Percentiles rank a stretch among this genome's conserved stretches.
These are phyloP conservation scores for Cicer arietinum DNA, from an alignment of 306 rosid genomes.

Conservation along the genomic window DNA sequence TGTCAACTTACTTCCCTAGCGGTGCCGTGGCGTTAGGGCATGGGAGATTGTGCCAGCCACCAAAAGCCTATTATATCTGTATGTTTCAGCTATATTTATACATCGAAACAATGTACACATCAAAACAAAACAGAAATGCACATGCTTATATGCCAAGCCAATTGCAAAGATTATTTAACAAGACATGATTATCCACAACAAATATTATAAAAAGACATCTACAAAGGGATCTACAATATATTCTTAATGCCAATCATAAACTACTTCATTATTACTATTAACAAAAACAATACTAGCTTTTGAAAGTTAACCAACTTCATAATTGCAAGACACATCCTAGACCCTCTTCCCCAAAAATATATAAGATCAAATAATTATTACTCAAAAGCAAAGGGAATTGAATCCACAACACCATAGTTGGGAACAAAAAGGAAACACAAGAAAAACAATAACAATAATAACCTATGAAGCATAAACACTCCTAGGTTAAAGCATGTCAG, in stretches of 20 bases:
- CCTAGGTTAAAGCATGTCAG: background rate
- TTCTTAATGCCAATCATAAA: slow-evolving; percentile 18
- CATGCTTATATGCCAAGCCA: slow-evolving; percentile 30
- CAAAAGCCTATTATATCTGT: background rate
- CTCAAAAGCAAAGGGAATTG: background rate
- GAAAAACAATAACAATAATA: background rate
- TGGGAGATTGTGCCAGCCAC: background rate
- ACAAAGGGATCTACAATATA: slow-evolving; percentile 24
- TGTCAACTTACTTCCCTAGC: background rate
- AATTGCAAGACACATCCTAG: slow-evolving; percentile 3
- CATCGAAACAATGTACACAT: background rate
- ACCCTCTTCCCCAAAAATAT: slow-evolving; percentile 5
- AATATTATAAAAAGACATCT: slow-evolving; percentile 11
- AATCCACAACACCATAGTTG: background rate
- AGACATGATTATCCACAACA: slow-evolving; percentile 27
- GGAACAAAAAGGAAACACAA: background rate
- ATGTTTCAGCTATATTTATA: background rate
- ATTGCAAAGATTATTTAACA: slow-evolving; percentile 4
- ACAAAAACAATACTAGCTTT: background rate
- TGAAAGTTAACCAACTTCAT: slow-evolving; percentile 26
- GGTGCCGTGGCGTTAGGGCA: background rate
- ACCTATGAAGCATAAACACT: background rate
- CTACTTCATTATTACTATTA: background rate
- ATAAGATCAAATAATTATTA: slow-evolving; percentile 34
- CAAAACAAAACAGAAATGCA: background rate